phyloP scores from a whole-genome alignment of 2,329 filamentous ascomycete genomes.

The Coniochaeta sp. region DNA sequence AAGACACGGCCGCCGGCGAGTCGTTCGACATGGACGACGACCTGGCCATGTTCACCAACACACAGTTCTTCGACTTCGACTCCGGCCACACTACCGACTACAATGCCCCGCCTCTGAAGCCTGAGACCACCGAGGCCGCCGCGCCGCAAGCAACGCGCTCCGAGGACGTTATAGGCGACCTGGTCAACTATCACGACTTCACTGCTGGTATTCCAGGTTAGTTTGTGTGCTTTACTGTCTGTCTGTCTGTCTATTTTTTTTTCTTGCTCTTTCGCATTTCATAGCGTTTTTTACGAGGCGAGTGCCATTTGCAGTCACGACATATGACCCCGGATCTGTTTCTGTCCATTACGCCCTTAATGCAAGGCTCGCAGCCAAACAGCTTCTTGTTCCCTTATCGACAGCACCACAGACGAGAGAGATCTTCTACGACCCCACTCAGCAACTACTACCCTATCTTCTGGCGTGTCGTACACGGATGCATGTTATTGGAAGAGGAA shows the following conservation, averaged over 20 bases:
- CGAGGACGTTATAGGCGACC: slow-evolving; percentile 37
- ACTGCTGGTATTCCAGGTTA: slow-evolving; percentile 35
- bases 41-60: slow-evolving; percentile 73
- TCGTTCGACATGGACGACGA: slow-evolving; percentile 59
- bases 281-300: too few species aligned
- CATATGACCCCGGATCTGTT: neutral
- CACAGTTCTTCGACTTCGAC: slow-evolving; percentile 76
- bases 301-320: too few species aligned
- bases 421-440: neutral
- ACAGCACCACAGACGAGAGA: neutral
- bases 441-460: neutral
- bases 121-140: slow-evolving; percentile 23
- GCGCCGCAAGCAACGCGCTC: slow-evolving; percentile 13
- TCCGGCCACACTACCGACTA: slow-evolving; percentile 53
- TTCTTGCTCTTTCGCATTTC: too few species aligned
- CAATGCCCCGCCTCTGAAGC: slow-evolving; percentile 41
- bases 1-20: slow-evolving; percentile 43
- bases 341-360: slow-evolving; percentile 1
- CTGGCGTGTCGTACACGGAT: neutral
- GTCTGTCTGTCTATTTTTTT: slow-evolving; percentile 8
- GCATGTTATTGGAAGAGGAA: slow-evolving; percentile 22
- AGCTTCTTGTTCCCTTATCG: neutral
- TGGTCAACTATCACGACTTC: slow-evolving; percentile 38
- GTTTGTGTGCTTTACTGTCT: too few species aligned
- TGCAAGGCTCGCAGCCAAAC: neutral